A percentile compares a stretch with the other conserved stretches of the same genome.
These are phyloP conservation scores for Trichoderma sp. DNA, from an alignment of 2,329 filamentous ascomycete genomes.

Conservation along the genomic window DNA sequence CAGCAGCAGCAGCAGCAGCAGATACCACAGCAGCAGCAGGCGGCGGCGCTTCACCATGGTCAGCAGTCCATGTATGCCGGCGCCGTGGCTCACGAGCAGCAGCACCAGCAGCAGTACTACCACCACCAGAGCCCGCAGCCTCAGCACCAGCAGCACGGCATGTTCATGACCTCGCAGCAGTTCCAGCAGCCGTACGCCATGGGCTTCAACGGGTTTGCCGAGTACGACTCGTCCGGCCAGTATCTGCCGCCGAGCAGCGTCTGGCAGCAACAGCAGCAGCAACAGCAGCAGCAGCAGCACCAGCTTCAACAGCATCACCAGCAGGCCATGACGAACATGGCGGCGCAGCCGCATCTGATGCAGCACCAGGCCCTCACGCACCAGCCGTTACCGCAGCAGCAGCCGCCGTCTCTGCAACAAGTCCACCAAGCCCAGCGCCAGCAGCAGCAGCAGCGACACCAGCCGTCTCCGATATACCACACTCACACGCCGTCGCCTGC, in stretches of 20 bases:
- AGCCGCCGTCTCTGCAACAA: slow-evolving; percentile 33
- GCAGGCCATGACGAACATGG: slow-evolving; percentile 29
- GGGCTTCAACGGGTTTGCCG: slow-evolving; percentile 23
- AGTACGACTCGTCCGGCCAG: slow-evolving; percentile 25
- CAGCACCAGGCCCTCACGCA: slow-evolving; percentile 34
- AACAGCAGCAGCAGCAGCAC: slow-evolving; percentile 35
- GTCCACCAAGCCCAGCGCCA: slow-evolving; percentile 39
- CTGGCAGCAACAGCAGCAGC: slow-evolving; percentile 28
- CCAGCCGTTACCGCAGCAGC: slow-evolving; percentile 41
- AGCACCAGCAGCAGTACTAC: slow-evolving; percentile 36
- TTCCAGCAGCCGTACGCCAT: slow-evolving; percentile 31
- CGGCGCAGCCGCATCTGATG: slow-evolving; percentile 31
- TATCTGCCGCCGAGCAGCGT: slow-evolving; percentile 23
- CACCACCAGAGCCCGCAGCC: slow-evolving; percentile 32
- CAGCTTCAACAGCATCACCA: slow-evolving; percentile 17
- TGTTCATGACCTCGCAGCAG: slow-evolving; percentile 33
- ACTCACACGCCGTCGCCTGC: slow-evolving; percentile 30
- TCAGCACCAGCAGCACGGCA: slow-evolving; percentile 30
- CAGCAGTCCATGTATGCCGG: slow-evolving; percentile 31
- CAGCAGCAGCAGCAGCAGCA: slow-evolving; percentile 36
- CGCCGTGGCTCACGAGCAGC: slow-evolving; percentile 31
- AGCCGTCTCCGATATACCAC: slow-evolving; percentile 38
- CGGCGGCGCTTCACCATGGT: slow-evolving; percentile 32
- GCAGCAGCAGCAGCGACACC: slow-evolving; percentile 33
- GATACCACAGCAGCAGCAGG: slow-evolving; percentile 28